Base-by-base conservation (phyloP, 73 alveolate genomes). In the Paramecium octaurelia region DNA sequence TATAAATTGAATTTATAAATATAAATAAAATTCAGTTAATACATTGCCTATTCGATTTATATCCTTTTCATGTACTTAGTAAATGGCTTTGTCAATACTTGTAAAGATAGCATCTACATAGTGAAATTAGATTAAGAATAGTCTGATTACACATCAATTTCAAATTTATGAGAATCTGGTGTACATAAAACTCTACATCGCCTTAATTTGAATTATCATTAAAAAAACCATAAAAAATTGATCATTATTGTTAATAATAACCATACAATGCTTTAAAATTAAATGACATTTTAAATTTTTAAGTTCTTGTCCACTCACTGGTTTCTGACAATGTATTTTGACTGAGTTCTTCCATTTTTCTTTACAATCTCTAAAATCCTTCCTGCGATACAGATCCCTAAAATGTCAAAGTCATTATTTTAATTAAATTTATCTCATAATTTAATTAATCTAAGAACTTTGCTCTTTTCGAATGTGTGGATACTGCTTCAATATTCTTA, bases 221-320 rank as follows among this genome's bases (percentile, higher is more conserved):
- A 44, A 3, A 6, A 44, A 6, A 44, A 44, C 31, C 20, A 54
- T 54, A 16, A 54, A 54, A 20, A 54, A 54, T 54, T 54, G 20
- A 54, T 54, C 69, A 54, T 68, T 23, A 68, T 68, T 27, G 38
- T 73, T 40, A 73, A 73, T 73, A 73, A 73, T 73, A 73, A 36
- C 87, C 87, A 73, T 40, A 73, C 35, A 73, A 73, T 12, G 87
- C 87, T 73, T 73, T 73, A 38, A 73, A 73, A 73, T 73, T 73
- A 40, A 36, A 73, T 5, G 87, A 73, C 59, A 71, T 71, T 71
- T 71, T 71, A 71, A 27, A 71, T 71, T 71, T 71, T 36, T 71
- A 11, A 18, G 14, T 29, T 36, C 58, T 71, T 34, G 43, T 59
- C 86, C 86, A 71, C 20, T 71, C 86, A 9, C 14, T 36, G 20